A percentile compares a stretch with the other conserved stretches of the same genome.
phyloP scores from a whole-genome alignment of 106 monocot genomes.

The Phalaenopsis equestris region DNA sequence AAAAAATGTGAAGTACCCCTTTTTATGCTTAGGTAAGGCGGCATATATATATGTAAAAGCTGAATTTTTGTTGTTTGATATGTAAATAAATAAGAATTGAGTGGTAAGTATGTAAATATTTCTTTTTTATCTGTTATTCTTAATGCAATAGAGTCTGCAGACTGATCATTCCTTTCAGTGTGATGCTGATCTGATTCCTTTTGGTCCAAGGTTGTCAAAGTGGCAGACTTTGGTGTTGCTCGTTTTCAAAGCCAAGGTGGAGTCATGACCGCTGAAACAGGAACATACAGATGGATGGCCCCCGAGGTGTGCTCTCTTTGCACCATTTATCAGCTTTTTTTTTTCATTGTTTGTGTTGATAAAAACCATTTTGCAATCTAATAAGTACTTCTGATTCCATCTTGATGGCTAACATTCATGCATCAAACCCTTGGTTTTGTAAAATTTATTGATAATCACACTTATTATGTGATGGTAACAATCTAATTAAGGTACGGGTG shows the following conservation, averaged over 20 bases:
- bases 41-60: too few species aligned
- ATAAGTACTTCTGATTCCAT: neutral
- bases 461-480: neutral
- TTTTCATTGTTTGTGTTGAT: neutral
- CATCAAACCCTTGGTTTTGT: neutral
- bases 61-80: too few species aligned
- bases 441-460: neutral
- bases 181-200: neutral
- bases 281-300: constrained; percentile 98
- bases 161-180: too few species aligned
- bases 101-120: too few species aligned
- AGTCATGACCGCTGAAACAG: constrained; percentile 96
- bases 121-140: neutral
- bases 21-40: too few species aligned
- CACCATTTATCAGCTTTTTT: neutral
- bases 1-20: too few species aligned
- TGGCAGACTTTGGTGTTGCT: constrained; percentile 93
- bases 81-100: too few species aligned
- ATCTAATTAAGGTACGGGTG: neutral
- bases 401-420: neutral
- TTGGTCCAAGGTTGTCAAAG: constrained; percentile 65
- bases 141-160: neutral
- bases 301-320: constrained; percentile 64
- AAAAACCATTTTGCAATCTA: neutral
- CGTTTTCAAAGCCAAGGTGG: constrained; percentile 58